Percentiles rank a stretch among this genome's conserved stretches.
Conservation (phyloP, 1,284 basidiomycete genomes). For the Malassezia nana region DNA sequence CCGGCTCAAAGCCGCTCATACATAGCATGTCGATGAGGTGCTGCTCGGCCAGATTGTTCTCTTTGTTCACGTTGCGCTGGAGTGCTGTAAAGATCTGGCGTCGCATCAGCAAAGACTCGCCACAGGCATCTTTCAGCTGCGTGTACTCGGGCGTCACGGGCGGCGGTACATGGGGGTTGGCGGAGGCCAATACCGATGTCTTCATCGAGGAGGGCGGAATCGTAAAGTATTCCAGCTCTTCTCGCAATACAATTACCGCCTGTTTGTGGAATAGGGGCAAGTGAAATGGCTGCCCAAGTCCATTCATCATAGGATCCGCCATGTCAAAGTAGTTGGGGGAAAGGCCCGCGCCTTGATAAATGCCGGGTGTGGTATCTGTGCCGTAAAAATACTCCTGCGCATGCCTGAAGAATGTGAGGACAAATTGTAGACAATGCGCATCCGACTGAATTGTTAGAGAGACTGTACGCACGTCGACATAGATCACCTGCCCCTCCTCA, state of each 20-base stretch:
- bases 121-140: slow-evolving; percentile 51
- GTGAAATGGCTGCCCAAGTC: slow-evolving; percentile 17
- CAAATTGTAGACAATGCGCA: slow-evolving; percentile 86
- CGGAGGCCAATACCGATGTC: neutral
- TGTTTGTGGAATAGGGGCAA: slow-evolving; percentile 81
- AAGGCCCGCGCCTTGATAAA: slow-evolving; percentile 51
- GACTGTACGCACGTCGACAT: slow-evolving; percentile 69
- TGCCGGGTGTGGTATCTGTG: slow-evolving; percentile 63
- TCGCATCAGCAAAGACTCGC: slow-evolving; percentile 75
- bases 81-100: slow-evolving; percentile 91
- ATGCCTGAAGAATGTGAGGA: slow-evolving; percentile 77
- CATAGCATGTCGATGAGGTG: slow-evolving; percentile 99
- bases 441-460: slow-evolving; percentile 64
- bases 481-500: slow-evolving; percentile 81
- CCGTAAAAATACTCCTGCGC: slow-evolving; percentile 89
- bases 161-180: slow-evolving; percentile 9
- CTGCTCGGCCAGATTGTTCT: slow-evolving; percentile 97
- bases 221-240: slow-evolving; percentile 96
- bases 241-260: slow-evolving; percentile 92
- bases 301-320: slow-evolving; percentile 8
- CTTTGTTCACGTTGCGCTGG: slow-evolving; percentile 96
- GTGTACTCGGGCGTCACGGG: neutral
- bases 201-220: slow-evolving; percentile 56
- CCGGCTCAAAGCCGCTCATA: slow-evolving; percentile 94
- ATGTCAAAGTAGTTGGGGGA: slow-evolving; percentile 36